Evolutionary conservation across 2,329 filamentous ascomycete species (phyloP).

Genomic region (Alternaria gansuensis): DNA sequence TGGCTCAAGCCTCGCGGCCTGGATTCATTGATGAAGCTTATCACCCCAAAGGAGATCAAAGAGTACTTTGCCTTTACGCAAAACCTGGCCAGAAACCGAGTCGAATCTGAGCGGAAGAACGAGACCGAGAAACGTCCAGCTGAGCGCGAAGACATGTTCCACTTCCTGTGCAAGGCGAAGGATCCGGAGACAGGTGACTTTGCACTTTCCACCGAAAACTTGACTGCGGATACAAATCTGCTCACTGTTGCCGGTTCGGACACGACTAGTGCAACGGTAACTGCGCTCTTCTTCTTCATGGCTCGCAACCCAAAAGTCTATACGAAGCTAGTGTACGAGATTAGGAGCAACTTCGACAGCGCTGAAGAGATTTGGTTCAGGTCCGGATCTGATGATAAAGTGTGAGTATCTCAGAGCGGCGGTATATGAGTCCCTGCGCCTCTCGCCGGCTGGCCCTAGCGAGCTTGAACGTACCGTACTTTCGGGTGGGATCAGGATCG

Average conservation of each 20-base stretch:
- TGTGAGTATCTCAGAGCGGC: constrained; percentile 29
- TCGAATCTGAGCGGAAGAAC: constrained; percentile 4
- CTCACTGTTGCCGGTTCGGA: constrained; percentile 30
- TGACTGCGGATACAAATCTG: constrained; percentile 40
- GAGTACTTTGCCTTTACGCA: constrained; percentile 19
- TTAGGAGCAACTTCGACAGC: constrained; percentile 18
- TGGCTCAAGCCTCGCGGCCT: constrained; percentile 28
- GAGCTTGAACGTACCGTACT: constrained; percentile 28
- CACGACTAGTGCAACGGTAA: constrained; percentile 22
- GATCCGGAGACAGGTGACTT: constrained; percentile 51
- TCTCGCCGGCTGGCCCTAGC: constrained; percentile 26
- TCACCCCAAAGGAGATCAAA: constrained; percentile 16
- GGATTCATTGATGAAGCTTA: constrained; percentile 16
- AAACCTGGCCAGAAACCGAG: constrained; percentile 10
- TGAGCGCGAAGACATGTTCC: constrained; percentile 49
- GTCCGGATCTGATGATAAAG: constrained; percentile 8
- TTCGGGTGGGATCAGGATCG: constrained; percentile 29
- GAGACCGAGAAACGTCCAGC: constrained; percentile 12
- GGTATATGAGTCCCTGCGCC: constrained; percentile 30
- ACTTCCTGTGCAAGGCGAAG: constrained; percentile 52
- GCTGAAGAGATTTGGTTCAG: constrained; percentile 24
- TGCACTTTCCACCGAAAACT: constrained; percentile 46
- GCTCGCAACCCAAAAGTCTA: constrained; percentile 17
- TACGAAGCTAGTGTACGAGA: constrained; percentile 26
- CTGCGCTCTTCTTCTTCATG: constrained; percentile 25